These are phyloP conservation scores for Flaveria ramosissima DNA, from an alignment of 129 eudicot species.

Conservation along the genomic window DNA sequence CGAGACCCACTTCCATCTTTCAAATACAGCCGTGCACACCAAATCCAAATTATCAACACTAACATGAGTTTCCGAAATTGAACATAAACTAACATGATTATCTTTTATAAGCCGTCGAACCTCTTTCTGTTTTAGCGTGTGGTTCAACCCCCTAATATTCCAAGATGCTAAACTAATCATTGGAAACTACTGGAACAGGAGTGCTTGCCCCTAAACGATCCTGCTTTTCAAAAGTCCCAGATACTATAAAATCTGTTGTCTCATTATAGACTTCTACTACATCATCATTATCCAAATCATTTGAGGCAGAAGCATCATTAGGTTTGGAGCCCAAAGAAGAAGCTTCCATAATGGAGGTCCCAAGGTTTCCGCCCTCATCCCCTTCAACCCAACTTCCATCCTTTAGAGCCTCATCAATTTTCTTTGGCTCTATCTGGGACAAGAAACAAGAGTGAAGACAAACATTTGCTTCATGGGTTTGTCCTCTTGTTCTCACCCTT, in stretches of 20 bases:
- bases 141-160: constrained; percentile 8
- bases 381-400: too few species aligned
- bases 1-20: background rate
- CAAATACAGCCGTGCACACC: background rate
- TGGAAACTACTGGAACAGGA: background rate
- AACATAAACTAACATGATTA: background rate
- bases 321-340: too few species aligned
- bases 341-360: too few species aligned
- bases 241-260: background rate
- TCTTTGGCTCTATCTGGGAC: too few species aligned
- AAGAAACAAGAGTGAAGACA: too few species aligned
- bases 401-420: too few species aligned
- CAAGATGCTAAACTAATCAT: background rate
- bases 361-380: too few species aligned
- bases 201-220: background rate
- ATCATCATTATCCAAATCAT: background rate
- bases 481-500: too few species aligned
- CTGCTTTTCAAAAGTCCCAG: too few species aligned
- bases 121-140: background rate
- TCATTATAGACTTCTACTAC: background rate
- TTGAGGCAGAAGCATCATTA: too few species aligned
- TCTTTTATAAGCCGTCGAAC: background rate
- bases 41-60: background rate
- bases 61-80: background rate
- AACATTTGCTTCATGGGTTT: too few species aligned